These are phyloP conservation scores for Eimeria maxima DNA, from an alignment of 169 alveolate species.

Conservation along the genomic window DNA sequence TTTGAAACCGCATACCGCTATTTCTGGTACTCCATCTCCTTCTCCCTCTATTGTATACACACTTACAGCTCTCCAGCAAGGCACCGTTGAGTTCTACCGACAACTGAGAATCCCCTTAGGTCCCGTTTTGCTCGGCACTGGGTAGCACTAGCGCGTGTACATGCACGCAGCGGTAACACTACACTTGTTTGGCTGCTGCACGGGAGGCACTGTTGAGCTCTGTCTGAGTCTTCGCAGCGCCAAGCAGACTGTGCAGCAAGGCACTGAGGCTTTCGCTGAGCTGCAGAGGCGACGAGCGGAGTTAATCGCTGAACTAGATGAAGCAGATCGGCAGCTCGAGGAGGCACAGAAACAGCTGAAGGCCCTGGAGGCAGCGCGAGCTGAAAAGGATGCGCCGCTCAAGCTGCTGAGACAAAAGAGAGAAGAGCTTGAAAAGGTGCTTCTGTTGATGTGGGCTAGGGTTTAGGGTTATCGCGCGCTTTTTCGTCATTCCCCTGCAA, in stretches of 20 bases:
- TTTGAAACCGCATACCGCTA: slow-evolving; percentile 77
- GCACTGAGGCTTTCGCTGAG: slow-evolving; percentile 44
- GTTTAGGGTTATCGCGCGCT: too few relatives aligned
- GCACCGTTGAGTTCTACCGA: neutral
- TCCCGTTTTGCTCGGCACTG: neutral
- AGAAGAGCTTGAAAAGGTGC: slow-evolving; percentile 66
- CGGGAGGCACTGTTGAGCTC: neutral
- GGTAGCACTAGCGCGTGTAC: neutral
- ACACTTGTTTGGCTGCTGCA: neutral
- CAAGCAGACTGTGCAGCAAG: slow-evolving; percentile 50
- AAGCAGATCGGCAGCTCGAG: slow-evolving; percentile 34
- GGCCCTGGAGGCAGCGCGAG: neutral
- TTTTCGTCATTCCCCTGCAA: too few relatives aligned
- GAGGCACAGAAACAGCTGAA: slow-evolving; percentile 27
- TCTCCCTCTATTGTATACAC: neutral
- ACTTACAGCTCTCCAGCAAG: neutral
- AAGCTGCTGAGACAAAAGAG: slow-evolving; percentile 45
- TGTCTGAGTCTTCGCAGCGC: neutral
- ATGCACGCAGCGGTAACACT: neutral
- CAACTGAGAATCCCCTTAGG: neutral
- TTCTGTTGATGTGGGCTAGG: too few relatives aligned
- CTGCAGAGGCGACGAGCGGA: slow-evolving; percentile 39
- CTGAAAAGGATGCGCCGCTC: slow-evolving; percentile 67
- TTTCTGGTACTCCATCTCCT: slow-evolving; percentile 14
- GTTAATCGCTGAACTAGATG: slow-evolving; percentile 11